phyloP scores from a whole-genome alignment of 805 yeast species.

The Suhomyces tanzawaensis region DNA sequence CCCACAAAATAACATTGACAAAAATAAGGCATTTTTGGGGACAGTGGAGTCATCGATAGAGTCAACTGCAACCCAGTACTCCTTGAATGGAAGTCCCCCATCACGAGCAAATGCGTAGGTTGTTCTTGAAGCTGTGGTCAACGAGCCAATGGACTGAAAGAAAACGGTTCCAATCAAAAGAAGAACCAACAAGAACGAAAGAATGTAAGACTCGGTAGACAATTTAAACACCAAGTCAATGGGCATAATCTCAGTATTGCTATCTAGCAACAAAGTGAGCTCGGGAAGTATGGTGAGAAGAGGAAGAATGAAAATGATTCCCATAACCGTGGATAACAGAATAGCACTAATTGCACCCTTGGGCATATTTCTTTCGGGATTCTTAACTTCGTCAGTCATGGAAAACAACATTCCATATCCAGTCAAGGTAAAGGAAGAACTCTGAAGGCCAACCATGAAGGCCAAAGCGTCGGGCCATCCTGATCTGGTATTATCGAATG shows the following conservation, averaged over 20 bases:
- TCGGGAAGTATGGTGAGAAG: slow-evolving; percentile 72
- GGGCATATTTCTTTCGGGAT: slow-evolving; percentile 73
- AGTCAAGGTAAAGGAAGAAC: slow-evolving; percentile 74
- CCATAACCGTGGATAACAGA: slow-evolving; percentile 61
- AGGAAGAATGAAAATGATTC: slow-evolving; percentile 70
- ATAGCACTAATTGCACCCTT: slow-evolving; percentile 69
- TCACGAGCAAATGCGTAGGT: slow-evolving; percentile 82
- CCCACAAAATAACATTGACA: slow-evolving; percentile 62
- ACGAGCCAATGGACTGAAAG: slow-evolving; percentile 76
- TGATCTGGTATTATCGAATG: slow-evolving; percentile 67
- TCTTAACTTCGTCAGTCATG: slow-evolving; percentile 76
- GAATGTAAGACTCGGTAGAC: slow-evolving; percentile 64
- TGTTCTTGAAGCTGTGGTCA: slow-evolving; percentile 80
- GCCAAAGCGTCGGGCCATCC: slow-evolving; percentile 76
- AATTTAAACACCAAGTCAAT: slow-evolving; percentile 72
- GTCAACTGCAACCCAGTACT: slow-evolving; percentile 65
- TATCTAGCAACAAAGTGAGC: slow-evolving; percentile 51
- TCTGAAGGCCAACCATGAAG: slow-evolving; percentile 73
- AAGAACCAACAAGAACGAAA: slow-evolving; percentile 66
- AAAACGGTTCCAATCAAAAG: slow-evolving; percentile 66
- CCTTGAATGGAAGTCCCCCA: slow-evolving; percentile 68
- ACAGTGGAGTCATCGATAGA: slow-evolving; percentile 52
- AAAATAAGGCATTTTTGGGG: slow-evolving; percentile 66
- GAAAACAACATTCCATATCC: slow-evolving; percentile 83
- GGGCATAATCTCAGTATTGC: slow-evolving; percentile 67